phyloP scores from a whole-genome alignment of 1,284 basidiomycete species.

The Neonothopanus nambi region DNA sequence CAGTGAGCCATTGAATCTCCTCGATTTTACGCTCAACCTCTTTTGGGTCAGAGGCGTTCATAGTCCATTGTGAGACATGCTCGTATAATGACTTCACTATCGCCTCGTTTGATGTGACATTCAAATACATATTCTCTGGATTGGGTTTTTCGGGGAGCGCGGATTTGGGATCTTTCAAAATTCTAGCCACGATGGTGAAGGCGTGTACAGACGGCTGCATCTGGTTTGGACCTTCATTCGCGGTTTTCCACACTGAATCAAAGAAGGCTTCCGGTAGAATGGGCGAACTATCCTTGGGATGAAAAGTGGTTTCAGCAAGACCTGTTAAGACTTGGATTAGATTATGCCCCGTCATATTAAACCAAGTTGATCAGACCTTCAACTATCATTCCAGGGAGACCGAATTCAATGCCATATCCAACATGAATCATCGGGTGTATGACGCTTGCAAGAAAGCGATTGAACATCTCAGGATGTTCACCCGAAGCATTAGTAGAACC shows the following conservation, averaged over 20 bases:
- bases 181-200: constrained; percentile 45
- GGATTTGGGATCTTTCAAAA: constrained; percentile 44
- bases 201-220: constrained; percentile 32
- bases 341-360: too few relatives aligned
- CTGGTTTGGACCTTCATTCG: constrained; percentile 14
- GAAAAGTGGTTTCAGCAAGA: constrained; percentile 44
- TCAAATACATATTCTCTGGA: constrained; percentile 23
- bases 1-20: constrained; percentile 44
- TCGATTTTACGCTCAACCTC: constrained; percentile 45
- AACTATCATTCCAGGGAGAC: constrained; percentile 58
- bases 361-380: constrained; percentile 51
- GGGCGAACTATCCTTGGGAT: constrained; percentile 24
- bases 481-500: constrained; percentile 22
- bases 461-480: constrained; percentile 58
- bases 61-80: constrained; percentile 51
- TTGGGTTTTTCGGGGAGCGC: constrained; percentile 23
- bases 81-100: constrained; percentile 42
- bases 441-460: constrained; percentile 56
- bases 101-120: constrained; percentile 35
- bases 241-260: constrained; percentile 26
- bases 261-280: neutral
- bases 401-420: constrained; percentile 67
- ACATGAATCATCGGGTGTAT: constrained; percentile 67
- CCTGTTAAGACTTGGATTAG: too few relatives aligned
- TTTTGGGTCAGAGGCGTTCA: constrained; percentile 30